A percentile compares a stretch with the other conserved stretches of the same genome.
Conservation (phyloP, 805 yeast species). For the Kodamaea leandrae region DNA sequence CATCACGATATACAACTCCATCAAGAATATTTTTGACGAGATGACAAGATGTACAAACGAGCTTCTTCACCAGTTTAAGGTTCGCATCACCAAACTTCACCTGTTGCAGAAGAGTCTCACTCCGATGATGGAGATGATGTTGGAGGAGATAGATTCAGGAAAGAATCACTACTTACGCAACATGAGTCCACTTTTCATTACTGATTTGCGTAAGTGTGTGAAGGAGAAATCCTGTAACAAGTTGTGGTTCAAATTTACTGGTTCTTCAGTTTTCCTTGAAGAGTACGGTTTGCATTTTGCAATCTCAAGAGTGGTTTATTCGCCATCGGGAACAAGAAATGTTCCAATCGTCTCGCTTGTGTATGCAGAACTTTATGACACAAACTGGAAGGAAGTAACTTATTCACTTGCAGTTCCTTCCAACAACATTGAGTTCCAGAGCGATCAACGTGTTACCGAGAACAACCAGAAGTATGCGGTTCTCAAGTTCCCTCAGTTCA, state of each 20-base stretch:
- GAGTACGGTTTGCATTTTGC: conserved; percentile 49
- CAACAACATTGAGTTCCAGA: conserved; percentile 8
- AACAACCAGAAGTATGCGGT: conserved; percentile 5
- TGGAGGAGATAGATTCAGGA: conserved; percentile 4
- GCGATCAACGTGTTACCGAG: not conserved
- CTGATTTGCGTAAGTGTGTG: conserved; percentile 17
- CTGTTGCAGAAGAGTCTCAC: conserved; percentile 4
- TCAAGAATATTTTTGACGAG: conserved; percentile 1
- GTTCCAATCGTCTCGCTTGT: conserved; percentile 26
- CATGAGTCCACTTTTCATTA: conserved; percentile 14
- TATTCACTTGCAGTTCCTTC: conserved; percentile 25
- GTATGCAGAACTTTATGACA: conserved; percentile 23
- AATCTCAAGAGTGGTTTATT: conserved; percentile 34
- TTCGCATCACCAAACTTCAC: conserved; percentile 2
- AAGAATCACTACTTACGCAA: conserved; percentile 5
- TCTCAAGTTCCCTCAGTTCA: conserved; percentile 23
- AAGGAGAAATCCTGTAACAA: conserved; percentile 9
- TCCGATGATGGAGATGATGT: conserved; percentile 4
- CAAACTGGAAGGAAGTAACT: conserved; percentile 23
- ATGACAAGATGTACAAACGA: conserved; percentile 1
- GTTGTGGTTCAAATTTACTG: conserved; percentile 48
- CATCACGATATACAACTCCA: conserved; percentile 5
- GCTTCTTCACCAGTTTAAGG: not conserved
- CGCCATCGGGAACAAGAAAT: conserved; percentile 24
- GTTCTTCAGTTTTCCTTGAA: conserved; percentile 52